Evolutionary conservation across 768 basidiomycete species (phyloP).

Genomic region (Vararia minispora): DNA sequence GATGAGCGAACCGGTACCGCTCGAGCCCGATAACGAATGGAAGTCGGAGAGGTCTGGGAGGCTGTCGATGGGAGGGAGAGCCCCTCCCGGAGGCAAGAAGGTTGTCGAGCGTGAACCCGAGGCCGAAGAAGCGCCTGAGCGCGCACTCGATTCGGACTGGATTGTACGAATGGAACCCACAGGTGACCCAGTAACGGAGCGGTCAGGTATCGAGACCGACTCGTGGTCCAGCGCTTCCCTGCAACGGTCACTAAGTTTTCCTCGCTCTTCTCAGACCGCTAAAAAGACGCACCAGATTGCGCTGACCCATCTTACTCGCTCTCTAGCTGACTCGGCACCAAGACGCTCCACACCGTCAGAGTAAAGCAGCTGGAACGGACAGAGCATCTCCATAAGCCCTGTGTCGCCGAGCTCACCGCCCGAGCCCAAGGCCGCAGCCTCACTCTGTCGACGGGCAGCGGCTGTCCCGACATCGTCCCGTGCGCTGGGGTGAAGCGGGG

Average conservation of each 20-base stretch:
- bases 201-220: conserved; percentile 39
- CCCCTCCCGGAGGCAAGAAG: too few relatives aligned
- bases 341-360: conserved; percentile 82
- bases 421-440: conserved; percentile 26
- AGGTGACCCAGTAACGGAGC: conserved; percentile 38
- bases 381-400: conserved; percentile 56
- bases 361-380: conserved; percentile 88
- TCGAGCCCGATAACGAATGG: conserved; percentile 33
- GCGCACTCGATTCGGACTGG: conserved; percentile 35
- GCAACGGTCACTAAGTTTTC: conserved; percentile 3
- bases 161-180: conserved; percentile 61
- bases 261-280: background rate
- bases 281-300: conserved; percentile 58
- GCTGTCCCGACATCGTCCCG: conserved; percentile 80
- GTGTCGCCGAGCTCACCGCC: conserved; percentile 25
- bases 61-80: conserved; percentile 63
- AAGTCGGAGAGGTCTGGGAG: conserved; percentile 65
- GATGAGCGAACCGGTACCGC: conserved; percentile 27
- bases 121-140: conserved; percentile 41
- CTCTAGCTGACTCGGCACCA: conserved; percentile 79
- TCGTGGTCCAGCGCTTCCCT: conserved; percentile 77
- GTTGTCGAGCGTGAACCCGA: conserved; percentile 65
- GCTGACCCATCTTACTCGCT: conserved; percentile 86
- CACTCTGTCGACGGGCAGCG: conserved; percentile 58
- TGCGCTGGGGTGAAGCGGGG: conserved; percentile 70